A percentile compares a stretch with the other conserved stretches of the same genome.
These are phyloP conservation scores for Trichoderma polysporum DNA, from an alignment of 2,329 filamentous ascomycete species.

Conservation along the genomic window DNA sequence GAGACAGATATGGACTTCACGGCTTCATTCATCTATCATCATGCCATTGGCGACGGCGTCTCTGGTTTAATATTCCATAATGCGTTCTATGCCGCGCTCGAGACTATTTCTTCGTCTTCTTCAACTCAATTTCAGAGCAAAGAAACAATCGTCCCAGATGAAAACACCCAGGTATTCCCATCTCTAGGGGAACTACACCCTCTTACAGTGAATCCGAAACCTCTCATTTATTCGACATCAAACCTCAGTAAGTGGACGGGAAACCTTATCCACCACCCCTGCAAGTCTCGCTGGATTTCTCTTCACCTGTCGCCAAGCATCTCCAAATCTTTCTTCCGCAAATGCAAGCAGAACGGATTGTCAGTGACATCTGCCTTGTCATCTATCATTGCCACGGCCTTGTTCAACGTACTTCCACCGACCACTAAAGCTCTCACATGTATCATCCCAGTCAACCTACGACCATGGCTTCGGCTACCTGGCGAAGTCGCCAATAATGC, in stretches of 20 bases:
- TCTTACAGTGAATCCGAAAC: not conserved
- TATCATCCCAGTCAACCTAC: not conserved
- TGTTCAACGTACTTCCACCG: not conserved
- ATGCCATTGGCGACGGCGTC: conserved; percentile 47
- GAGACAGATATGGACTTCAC: conserved; percentile 37
- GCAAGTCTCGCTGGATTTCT: not conserved
- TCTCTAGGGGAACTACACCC: not conserved
- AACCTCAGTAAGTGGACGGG: not conserved
- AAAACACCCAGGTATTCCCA: not conserved
- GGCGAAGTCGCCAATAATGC: not conserved
- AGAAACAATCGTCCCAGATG: not conserved
- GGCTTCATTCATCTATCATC: conserved; percentile 47
- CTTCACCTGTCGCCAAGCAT: not conserved
- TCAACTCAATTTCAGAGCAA: not conserved
- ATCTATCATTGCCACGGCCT: not conserved
- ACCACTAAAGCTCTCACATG: not conserved
- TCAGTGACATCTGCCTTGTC: not conserved
- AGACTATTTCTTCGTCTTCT: not conserved
- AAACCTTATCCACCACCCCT: not conserved
- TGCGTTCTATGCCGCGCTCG: conserved; percentile 40
- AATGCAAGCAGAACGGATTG: not conserved
- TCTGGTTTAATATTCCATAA: conserved; percentile 47
- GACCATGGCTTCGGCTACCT: not conserved
- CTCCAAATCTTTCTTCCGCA: not conserved
- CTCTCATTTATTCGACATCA: not conserved